Percentiles rank a stretch among this genome's conserved stretches.
Conservation (phyloP, 768 basidiomycete genomes). For the Cantharellus anzutake region DNA sequence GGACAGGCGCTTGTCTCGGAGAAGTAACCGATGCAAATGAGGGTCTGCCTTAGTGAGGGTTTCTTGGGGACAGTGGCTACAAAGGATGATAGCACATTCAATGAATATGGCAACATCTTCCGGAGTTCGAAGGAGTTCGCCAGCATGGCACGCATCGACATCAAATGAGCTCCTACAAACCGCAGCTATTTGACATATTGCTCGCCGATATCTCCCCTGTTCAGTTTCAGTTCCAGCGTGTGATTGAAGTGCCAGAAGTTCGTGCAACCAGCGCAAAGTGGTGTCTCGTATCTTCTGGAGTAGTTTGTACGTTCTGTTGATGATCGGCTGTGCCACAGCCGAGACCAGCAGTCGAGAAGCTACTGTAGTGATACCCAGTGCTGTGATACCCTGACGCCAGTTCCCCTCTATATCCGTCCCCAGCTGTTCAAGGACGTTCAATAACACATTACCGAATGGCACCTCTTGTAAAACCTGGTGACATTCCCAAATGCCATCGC, state of each 20-base stretch:
- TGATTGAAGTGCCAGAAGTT: conserved; percentile 16
- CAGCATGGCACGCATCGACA: conserved; percentile 13
- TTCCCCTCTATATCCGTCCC: conserved; percentile 3
- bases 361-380: background rate
- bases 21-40: background rate
- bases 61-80: conserved; percentile 9
- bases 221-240: conserved; percentile 7
- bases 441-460: conserved; percentile 17
- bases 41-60: background rate
- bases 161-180: conserved; percentile 25
- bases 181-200: conserved; percentile 20
- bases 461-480: background rate
- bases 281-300: conserved; percentile 18
- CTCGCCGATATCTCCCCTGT: conserved; percentile 10
- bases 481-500: background rate
- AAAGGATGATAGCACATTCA: conserved; percentile 18
- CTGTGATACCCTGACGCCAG: background rate
- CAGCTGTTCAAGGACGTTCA: conserved; percentile 12
- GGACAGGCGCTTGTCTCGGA: background rate
- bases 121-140: conserved; percentile 11
- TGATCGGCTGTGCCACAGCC: conserved; percentile 4
- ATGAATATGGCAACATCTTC: conserved; percentile 17
- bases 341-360: background rate
- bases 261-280: conserved; percentile 20
- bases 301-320: conserved; percentile 11